These are phyloP conservation scores for Miscanthus lutarioriparius DNA, from an alignment of 176 grass and related monocot genomes.

Conservation along the genomic window DNA sequence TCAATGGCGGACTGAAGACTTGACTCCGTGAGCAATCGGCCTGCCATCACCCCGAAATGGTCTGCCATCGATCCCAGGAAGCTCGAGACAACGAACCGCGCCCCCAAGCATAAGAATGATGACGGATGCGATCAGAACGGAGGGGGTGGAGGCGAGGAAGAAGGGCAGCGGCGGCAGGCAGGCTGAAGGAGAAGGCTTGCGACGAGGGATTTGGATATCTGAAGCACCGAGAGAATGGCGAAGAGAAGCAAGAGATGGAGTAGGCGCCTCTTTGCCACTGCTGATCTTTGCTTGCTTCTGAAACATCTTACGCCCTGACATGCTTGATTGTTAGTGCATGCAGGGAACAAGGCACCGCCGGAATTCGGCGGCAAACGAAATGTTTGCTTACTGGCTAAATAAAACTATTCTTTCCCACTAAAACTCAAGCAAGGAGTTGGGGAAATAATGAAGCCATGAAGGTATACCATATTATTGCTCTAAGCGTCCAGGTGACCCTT, in stretches of 20 bases:
- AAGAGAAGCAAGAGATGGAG: slow-evolving; percentile 60
- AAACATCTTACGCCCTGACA: slow-evolving; percentile 13
- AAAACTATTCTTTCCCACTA: too few species aligned
- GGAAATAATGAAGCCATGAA: too few species aligned
- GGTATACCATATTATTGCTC: too few species aligned
- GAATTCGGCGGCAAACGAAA: slow-evolving; percentile 5
- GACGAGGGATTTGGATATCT: slow-evolving; percentile 53
- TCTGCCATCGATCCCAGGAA: slow-evolving; percentile 46
- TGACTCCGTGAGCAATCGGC: slow-evolving; percentile 57
- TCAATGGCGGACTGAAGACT: slow-evolving; percentile 56
- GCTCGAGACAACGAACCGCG: background rate
- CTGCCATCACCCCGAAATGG: slow-evolving; percentile 65
- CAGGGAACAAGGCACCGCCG: background rate
- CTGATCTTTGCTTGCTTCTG: slow-evolving; percentile 19
- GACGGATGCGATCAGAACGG: background rate
- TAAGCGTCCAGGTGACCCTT: too few species aligned
- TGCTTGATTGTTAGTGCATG: slow-evolving; percentile 21
- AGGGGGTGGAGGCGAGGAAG: slow-evolving; percentile 11
- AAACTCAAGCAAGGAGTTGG: too few species aligned
- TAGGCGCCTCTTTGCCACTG: slow-evolving; percentile 14
- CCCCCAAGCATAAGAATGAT: background rate
- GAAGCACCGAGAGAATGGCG: slow-evolving; percentile 29
- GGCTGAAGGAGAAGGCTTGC: slow-evolving; percentile 45
- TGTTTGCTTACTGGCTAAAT: slow-evolving; percentile 9
- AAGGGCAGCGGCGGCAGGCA: background rate